Evolutionary conservation across 192 early-diverging fungal genomes (phyloP), one percentile per base, ranked within the genome.

Genomic region (Podila epigama): DNA sequence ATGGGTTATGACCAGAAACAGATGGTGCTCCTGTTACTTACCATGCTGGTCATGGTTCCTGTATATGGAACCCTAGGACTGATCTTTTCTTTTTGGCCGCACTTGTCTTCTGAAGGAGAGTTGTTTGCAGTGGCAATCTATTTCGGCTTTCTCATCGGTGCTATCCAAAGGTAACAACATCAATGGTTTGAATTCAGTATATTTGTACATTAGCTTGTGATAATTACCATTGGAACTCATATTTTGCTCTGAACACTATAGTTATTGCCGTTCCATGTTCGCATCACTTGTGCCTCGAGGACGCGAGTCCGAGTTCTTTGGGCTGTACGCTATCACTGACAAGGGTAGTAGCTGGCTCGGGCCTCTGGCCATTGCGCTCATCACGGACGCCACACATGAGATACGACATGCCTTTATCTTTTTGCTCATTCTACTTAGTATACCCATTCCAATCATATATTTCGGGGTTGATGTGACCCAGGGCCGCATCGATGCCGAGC

Each of bases 301-400:
- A 6, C 60, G 71, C 27, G 90, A 92, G 67, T 75, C 87, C 5
- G 85, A 90, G 70, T 89, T 92, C 69, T 92, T 89, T 65, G 83
- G 82, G 4, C 64, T 92, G 27, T 92, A 87, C 75, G 87, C 83
- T 1, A 77, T 87, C 33, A 90, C 88, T 6, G 89, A 91, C 73
- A 89, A 90, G 63, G 89, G 91, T 9, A 80, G 80, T 10, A 77
- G 83, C 16, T 91, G 89, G 89, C 70, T 93, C 3, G 90, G 90
- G 22, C 90, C 90, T 10, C 61, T 90, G 50, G 80, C 88, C 8
- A 82, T 89, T 18, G 90, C 81, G 4, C 78, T 79, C 22, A 90
- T 91, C 67, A 81, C 75, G 22, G 70, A 85, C 68, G 70, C 67
- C 7, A 83, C 84, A 0, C 85, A 82, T 37, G 82, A 82, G 48